Evolutionary conservation across 1,284 basidiomycete species (phyloP).

Genomic region (Schizophyllum commune): DNA sequence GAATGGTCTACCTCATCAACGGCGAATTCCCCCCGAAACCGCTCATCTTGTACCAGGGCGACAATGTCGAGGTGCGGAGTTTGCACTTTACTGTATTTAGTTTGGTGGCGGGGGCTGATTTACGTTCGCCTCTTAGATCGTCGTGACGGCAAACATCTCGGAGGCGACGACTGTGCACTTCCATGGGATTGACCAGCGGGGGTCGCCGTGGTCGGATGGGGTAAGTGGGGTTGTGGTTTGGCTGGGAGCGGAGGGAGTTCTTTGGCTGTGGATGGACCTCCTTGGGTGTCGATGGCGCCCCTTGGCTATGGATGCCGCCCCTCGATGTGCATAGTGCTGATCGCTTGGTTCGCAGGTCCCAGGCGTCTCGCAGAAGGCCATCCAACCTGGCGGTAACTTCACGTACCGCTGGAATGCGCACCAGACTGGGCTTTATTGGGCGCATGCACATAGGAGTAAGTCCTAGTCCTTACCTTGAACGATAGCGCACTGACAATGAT

Average conservation of each 20-base stretch:
- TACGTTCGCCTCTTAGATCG: not conserved
- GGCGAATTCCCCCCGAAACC: slow-evolving; percentile 3
- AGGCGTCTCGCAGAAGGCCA: slow-evolving; percentile 1
- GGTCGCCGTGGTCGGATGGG: slow-evolving; percentile 4
- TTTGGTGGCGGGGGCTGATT: too few relatives aligned
- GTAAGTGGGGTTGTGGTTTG: not conserved
- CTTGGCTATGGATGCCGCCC: too few relatives aligned
- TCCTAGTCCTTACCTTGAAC: not conserved
- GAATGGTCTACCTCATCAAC: slow-evolving; percentile 8
- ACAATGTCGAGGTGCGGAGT: slow-evolving; percentile 3
- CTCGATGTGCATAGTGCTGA: too few relatives aligned
- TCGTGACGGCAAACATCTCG: slow-evolving; percentile 2
- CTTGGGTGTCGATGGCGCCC: too few relatives aligned
- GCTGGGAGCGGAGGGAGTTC: too few relatives aligned
- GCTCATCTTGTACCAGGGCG: slow-evolving; percentile 3
- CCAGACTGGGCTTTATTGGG: slow-evolving; percentile 2
- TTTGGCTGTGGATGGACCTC: too few relatives aligned
- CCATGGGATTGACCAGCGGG: slow-evolving; percentile 5
- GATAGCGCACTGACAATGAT: not conserved
- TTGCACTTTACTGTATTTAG: not conserved
- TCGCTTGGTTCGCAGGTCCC: too few relatives aligned
- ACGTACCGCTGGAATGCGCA: not conserved
- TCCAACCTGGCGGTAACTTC: slow-evolving; percentile 1
- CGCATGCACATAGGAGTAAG: slow-evolving; percentile 2
- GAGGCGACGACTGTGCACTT: slow-evolving; percentile 2